Base-by-base conservation (phyloP, 345 rosid species). In the Mallotus nudiflorus region DNA sequence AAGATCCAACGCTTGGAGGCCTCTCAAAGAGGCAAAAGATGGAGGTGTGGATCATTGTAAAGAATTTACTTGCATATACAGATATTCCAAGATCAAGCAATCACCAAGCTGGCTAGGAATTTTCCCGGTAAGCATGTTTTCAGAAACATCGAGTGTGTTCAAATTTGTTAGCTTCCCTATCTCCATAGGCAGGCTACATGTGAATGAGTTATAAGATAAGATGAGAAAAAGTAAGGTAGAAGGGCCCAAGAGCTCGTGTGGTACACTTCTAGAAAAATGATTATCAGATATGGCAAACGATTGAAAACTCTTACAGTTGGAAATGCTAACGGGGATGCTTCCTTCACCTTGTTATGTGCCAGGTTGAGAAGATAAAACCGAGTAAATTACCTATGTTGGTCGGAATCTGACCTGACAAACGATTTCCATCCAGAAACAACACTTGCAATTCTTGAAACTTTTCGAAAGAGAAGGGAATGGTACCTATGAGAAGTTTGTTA, bases 311-410 rank as follows among this genome's bases (percentile, higher is more conserved):
- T 45, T 20, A 49, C 74, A 61, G 16, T 62, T 52, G 9, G 50
- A 37, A 49, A 71, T 55, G 55, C 63, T 31, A 6, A 27, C 15
- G 53, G 69, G 75, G 42, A 72, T 64, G 20, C 46, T 31, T 14
- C 64, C 75, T 63, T 64, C 46, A 75, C 44, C 1, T 9, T 13
- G 56, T 82, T 78, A 6, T 22, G 0, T 0, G 0, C 0, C 12
- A 75, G 44, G 48, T 0, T 0, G 6, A 81, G 65, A 3, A 0
- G 0, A 9, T 5, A 25, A 40, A 77, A n/a, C n/a, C 25, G 12
- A 16, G 68, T 68, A 4, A 39, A 25, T 81, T 78, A 3, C 71
- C 73, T 19, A 82, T 10, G 13, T 68, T 80, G 13, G 56, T 33
- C 35, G 81, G 78, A 18, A 69, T 52, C 0, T 31, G 39, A 2